These are phyloP conservation scores for Metarhizium album DNA, from an alignment of 2,329 filamentous ascomycete species.

Conservation along the genomic window DNA sequence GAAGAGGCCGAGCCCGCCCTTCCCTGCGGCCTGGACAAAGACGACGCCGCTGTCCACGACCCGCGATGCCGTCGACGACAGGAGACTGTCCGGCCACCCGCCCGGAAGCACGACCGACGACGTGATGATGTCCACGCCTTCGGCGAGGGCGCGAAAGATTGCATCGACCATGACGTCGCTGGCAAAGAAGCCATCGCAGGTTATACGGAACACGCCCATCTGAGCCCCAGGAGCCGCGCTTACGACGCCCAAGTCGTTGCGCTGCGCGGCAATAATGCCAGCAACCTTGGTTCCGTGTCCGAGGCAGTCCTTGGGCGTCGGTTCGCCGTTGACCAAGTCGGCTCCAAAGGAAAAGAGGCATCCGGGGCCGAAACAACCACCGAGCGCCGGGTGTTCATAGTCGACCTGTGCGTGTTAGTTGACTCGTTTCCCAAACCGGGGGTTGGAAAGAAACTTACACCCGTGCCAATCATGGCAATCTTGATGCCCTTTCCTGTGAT, in stretches of 20 bases:
- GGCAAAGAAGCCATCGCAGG: too few species aligned
- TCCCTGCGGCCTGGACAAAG: slow-evolving; percentile 11
- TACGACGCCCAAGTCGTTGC: too few species aligned
- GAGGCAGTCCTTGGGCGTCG: slow-evolving; percentile 24
- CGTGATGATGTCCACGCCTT: slow-evolving; percentile 41
- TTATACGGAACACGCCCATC: too few species aligned
- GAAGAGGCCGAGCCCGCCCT: slow-evolving; percentile 15
- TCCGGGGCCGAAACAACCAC: slow-evolving; percentile 47
- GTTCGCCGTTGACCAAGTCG: slow-evolving; percentile 43
- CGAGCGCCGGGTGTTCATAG: slow-evolving; percentile 49
- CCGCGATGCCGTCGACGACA: slow-evolving; percentile 32
- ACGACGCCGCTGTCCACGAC: slow-evolving; percentile 25
- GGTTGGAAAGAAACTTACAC: too few species aligned
- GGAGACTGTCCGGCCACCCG: slow-evolving; percentile 37
- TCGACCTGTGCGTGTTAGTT: slow-evolving; percentile 28
- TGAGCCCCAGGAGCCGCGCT: too few species aligned
- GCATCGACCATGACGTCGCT: slow-evolving; percentile 45
- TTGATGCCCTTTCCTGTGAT: slow-evolving; percentile 40
- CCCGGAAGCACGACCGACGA: slow-evolving; percentile 35
- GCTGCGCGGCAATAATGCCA: too few species aligned
- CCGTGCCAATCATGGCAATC: slow-evolving; percentile 40
- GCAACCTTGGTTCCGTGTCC: too few species aligned
- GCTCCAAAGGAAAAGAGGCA: slow-evolving; percentile 44
- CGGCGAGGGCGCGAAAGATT: slow-evolving; percentile 45
- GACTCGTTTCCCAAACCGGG: too few species aligned